These are phyloP conservation scores for Solanum dulcamara DNA, from an alignment of 257 asterid species.

Conservation along the genomic window DNA sequence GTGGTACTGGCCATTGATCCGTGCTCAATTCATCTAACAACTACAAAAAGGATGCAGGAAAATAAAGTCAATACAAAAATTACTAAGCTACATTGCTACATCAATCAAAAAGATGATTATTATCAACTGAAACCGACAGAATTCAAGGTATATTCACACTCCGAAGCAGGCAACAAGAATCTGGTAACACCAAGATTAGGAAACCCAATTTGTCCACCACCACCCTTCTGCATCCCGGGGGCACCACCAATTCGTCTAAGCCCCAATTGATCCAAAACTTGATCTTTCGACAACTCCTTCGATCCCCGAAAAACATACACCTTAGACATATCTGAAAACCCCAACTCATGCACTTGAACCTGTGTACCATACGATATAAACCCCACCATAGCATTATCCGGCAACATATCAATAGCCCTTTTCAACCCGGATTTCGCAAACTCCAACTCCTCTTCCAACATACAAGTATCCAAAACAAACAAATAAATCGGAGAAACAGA, in stretches of 20 bases:
- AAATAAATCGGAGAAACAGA: constrained; percentile 45
- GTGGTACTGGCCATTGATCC: constrained; percentile 78
- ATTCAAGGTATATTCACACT: constrained; percentile 71
- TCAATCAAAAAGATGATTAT: background rate
- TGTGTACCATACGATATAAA: constrained; percentile 89
- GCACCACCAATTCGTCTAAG: constrained; percentile 52
- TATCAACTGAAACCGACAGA: constrained; percentile 30
- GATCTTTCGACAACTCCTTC: constrained; percentile 72
- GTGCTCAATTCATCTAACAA: constrained; percentile 85
- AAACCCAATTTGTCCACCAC: constrained; percentile 29
- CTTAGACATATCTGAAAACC: constrained; percentile 80
- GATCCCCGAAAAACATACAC: constrained; percentile 83
- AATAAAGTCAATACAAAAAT: background rate
- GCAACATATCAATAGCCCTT: constrained; percentile 77
- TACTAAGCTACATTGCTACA: background rate
- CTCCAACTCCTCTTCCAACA: constrained; percentile 86
- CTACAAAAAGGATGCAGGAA: constrained; percentile 19
- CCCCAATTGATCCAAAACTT: constrained; percentile 86
- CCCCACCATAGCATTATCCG: constrained; percentile 94
- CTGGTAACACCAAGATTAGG: constrained; percentile 51
- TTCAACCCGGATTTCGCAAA: constrained; percentile 78
- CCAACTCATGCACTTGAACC: constrained; percentile 94
- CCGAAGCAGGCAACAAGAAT: constrained; percentile 82
- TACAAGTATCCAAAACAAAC: constrained; percentile 83
- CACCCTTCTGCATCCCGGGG: constrained; percentile 17